Percentiles rank a stretch among this genome's conserved stretches.
Conservation (phyloP, 768 basidiomycete genomes). For the Boletus tomentosulus region DNA sequence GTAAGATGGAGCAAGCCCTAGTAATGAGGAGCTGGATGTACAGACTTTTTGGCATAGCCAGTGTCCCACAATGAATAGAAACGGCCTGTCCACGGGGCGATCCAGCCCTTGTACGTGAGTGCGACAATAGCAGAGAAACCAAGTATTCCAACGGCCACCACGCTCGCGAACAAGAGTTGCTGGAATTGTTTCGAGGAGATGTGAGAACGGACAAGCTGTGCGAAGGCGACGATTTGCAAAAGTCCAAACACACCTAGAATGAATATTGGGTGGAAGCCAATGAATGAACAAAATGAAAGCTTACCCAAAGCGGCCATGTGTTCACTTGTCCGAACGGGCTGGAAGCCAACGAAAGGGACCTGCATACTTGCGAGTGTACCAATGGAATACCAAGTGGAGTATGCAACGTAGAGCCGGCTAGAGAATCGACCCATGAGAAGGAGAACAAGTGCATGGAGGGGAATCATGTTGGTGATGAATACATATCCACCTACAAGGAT, state of each 20-base stretch:
- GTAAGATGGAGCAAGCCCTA: background rate
- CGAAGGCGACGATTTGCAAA: conserved; percentile 92
- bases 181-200: conserved; percentile 92
- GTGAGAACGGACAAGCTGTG: conserved; percentile 82
- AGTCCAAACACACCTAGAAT: conserved; percentile 88
- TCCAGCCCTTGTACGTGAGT: conserved; percentile 90
- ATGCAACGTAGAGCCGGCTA: conserved; percentile 87
- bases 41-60: conserved; percentile 94
- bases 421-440: conserved; percentile 96
- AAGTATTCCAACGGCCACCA: conserved; percentile 65
- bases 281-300: background rate
- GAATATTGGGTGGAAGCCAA: conserved; percentile 5
- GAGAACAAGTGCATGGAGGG: conserved; percentile 90
- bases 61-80: conserved; percentile 99
- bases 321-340: conserved; percentile 95
- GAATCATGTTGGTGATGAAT: conserved; percentile 99
- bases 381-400: conserved; percentile 97
- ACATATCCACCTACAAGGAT: conserved; percentile 78
- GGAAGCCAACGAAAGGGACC: conserved; percentile 98
- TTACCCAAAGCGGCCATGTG: conserved; percentile 97
- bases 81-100: conserved; percentile 99
- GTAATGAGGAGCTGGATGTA: conserved; percentile 2
- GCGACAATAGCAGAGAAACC: conserved; percentile 70
- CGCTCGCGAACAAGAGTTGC: conserved; percentile 63
- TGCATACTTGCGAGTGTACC: conserved; percentile 98